Conservation (phyloP, 2,329 filamentous ascomycete species). For the Fusarium siculi region DNA sequence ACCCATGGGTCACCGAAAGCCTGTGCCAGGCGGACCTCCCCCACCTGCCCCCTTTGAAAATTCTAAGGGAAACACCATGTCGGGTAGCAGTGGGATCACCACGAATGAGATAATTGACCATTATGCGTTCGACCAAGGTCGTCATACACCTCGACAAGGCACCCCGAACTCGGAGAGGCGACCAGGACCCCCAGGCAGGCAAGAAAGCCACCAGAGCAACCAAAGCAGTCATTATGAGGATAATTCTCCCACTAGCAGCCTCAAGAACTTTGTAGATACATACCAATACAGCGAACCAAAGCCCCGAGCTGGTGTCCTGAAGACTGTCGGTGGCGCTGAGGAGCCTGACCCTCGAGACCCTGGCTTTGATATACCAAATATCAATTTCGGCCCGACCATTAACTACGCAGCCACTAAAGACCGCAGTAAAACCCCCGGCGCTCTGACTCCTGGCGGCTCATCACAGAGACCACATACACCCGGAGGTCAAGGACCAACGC, state of each 20-base stretch:
- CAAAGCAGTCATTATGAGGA: slow-evolving; percentile 69
- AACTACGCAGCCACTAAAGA: slow-evolving; percentile 64
- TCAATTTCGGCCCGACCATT: slow-evolving; percentile 89
- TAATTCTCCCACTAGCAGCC: slow-evolving; percentile 55
- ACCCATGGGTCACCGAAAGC: slow-evolving; percentile 44
- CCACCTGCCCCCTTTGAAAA: slow-evolving; percentile 33
- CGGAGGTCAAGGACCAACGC: slow-evolving; percentile 40
- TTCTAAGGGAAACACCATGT: slow-evolving; percentile 39
- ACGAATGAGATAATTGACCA: slow-evolving; percentile 55
- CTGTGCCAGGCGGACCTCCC: slow-evolving; percentile 41
- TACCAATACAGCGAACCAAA: slow-evolving; percentile 39
- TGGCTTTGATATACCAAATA: slow-evolving; percentile 71
- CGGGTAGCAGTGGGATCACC: slow-evolving; percentile 45
- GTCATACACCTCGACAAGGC: slow-evolving; percentile 28
- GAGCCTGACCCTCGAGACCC: slow-evolving; percentile 37
- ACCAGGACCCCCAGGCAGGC: slow-evolving; percentile 42
- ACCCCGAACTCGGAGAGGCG: slow-evolving; percentile 34
- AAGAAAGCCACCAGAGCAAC: slow-evolving; percentile 43
- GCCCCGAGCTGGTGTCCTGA: slow-evolving; percentile 82
- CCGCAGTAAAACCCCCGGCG: slow-evolving; percentile 46
- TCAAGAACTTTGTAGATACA: slow-evolving; percentile 40
- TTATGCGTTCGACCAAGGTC: slow-evolving; percentile 47
- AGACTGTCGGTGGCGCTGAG: slow-evolving; percentile 73
- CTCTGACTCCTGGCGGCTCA: slow-evolving; percentile 10
- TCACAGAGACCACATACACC: slow-evolving; percentile 49